These are phyloP conservation scores for Sporothrix inflata DNA, from an alignment of 2,329 filamentous ascomycete species.

Conservation along the genomic window DNA sequence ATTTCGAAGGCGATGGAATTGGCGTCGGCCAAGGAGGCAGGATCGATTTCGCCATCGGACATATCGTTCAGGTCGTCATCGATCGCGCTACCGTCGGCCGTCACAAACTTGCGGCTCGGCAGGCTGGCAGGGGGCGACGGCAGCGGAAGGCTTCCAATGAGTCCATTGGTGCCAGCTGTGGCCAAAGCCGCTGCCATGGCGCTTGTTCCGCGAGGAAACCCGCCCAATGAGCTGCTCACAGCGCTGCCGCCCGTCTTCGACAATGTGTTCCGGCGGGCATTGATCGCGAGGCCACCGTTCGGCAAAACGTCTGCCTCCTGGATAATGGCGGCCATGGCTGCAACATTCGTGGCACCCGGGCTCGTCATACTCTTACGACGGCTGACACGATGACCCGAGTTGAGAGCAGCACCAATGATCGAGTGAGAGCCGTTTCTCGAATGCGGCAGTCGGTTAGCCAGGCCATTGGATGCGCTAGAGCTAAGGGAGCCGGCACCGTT, in stretches of 20 bases:
- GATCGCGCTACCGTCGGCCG: slow-evolving; percentile 61
- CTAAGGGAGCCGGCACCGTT: slow-evolving; percentile 52
- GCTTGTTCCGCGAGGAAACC: slow-evolving; percentile 12
- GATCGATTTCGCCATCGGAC: slow-evolving; percentile 53
- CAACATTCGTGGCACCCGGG: slow-evolving; percentile 69
- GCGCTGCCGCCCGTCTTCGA: slow-evolving; percentile 64
- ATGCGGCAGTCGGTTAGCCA: slow-evolving; percentile 64
- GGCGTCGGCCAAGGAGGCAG: neutral
- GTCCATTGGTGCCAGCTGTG: slow-evolving; percentile 21
- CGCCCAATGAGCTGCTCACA: slow-evolving; percentile 35
- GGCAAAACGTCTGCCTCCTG: slow-evolving; percentile 66
- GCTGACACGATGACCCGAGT: slow-evolving; percentile 81
- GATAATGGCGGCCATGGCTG: slow-evolving; percentile 73
- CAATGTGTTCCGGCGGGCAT: slow-evolving; percentile 67
- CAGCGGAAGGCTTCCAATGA: slow-evolving; percentile 60
- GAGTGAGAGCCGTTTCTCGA: slow-evolving; percentile 81
- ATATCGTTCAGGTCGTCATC: slow-evolving; percentile 69
- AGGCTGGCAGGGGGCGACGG: slow-evolving; percentile 71
- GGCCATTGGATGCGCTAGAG: slow-evolving; percentile 59
- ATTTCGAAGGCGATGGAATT: slow-evolving; percentile 47
- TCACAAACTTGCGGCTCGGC: slow-evolving; percentile 59
- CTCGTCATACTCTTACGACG: slow-evolving; percentile 92
- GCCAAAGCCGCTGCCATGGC: slow-evolving; percentile 33
- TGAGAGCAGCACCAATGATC: slow-evolving; percentile 67
- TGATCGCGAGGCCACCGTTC: slow-evolving; percentile 60